Percentiles rank a stretch among this genome's conserved stretches.
These are phyloP conservation scores for Starmerella tilneyi DNA, from an alignment of 805 yeast species.

Conservation along the genomic window DNA sequence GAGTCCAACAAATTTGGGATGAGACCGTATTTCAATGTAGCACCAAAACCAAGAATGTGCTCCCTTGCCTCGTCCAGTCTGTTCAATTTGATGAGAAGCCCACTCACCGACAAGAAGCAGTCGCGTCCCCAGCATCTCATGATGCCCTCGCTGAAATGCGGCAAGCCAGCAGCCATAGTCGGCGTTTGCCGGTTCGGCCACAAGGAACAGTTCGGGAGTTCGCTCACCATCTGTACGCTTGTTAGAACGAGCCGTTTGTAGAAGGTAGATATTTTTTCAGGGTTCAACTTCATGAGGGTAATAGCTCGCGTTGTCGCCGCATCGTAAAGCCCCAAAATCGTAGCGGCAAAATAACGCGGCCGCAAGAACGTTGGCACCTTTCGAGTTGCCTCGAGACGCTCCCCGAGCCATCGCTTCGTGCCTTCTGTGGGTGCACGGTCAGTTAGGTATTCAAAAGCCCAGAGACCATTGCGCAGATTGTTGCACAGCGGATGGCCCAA, in stretches of 20 bases:
- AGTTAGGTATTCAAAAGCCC: constrained; percentile 78
- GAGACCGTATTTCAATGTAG: constrained; percentile 86
- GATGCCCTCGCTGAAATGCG: constrained; percentile 80
- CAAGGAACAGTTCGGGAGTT: constrained; percentile 62
- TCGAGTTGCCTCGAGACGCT: constrained; percentile 44
- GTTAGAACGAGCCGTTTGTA: constrained; percentile 70
- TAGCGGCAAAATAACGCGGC: constrained; percentile 78
- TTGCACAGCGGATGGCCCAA: constrained; percentile 75
- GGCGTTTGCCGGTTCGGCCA: constrained; percentile 51
- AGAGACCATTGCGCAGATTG: constrained; percentile 68
- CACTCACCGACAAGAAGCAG: constrained; percentile 78
- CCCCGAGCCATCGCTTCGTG: constrained; percentile 56
- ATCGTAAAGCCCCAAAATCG: constrained; percentile 74
- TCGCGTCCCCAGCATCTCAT: constrained; percentile 99
- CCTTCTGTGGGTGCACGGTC: constrained; percentile 47
- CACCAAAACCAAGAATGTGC: constrained; percentile 80
- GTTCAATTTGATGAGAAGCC: constrained; percentile 66
- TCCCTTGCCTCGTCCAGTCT: constrained; percentile 66
- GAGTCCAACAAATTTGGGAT: constrained; percentile 90
- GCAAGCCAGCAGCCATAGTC: constrained; percentile 89
- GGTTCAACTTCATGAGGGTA: constrained; percentile 37
- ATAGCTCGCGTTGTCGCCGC: constrained; percentile 66
- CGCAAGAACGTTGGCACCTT: constrained; percentile 60
- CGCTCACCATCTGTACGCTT: constrained; percentile 79
- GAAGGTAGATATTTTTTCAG: constrained; percentile 53